Percentiles rank a stretch among this genome's conserved stretches.
Conservation (phyloP, 2,329 filamentous ascomycete genomes). For the Aureobasidium uvarum region DNA sequence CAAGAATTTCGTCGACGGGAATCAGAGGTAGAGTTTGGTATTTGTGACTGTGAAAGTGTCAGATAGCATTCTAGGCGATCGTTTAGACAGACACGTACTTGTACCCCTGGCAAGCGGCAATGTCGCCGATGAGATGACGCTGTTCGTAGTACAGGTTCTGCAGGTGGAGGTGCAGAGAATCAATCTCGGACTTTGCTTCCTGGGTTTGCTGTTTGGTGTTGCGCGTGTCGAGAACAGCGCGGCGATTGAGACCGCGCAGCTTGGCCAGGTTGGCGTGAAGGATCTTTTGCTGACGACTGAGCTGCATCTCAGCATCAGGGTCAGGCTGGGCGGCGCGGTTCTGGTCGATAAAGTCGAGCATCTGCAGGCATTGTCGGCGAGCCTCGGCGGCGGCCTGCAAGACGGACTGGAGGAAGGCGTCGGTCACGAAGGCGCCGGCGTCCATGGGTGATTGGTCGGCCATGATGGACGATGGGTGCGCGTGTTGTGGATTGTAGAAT, state of each 20-base stretch:
- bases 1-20: conserved; percentile 77
- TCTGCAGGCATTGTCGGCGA: conserved; percentile 65
- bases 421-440: conserved; percentile 50
- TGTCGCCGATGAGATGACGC: conserved; percentile 84
- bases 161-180: conserved; percentile 83
- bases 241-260: conserved; percentile 77
- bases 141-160: conserved; percentile 98
- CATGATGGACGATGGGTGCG: not conserved
- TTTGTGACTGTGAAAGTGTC: conserved; percentile 62
- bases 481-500: conserved; percentile 3
- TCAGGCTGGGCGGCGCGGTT: conserved; percentile 44
- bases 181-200: conserved; percentile 85
- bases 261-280: conserved; percentile 76
- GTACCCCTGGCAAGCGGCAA: conserved; percentile 83
- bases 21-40: conserved; percentile 84
- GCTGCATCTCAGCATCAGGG: conserved; percentile 54
- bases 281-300: conserved; percentile 74
- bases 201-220: conserved; percentile 84
- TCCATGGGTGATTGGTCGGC: conserved; percentile 27
- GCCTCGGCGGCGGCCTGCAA: conserved; percentile 71
- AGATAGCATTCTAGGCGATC: conserved; percentile 1
- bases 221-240: conserved; percentile 75
- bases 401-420: conserved; percentile 64
- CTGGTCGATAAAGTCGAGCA: conserved; percentile 56
- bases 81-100: conserved; percentile 60